These are phyloP conservation scores for Piromyces sp. DNA, from an alignment of 192 early-diverging fungal species.

Conservation along the genomic window DNA sequence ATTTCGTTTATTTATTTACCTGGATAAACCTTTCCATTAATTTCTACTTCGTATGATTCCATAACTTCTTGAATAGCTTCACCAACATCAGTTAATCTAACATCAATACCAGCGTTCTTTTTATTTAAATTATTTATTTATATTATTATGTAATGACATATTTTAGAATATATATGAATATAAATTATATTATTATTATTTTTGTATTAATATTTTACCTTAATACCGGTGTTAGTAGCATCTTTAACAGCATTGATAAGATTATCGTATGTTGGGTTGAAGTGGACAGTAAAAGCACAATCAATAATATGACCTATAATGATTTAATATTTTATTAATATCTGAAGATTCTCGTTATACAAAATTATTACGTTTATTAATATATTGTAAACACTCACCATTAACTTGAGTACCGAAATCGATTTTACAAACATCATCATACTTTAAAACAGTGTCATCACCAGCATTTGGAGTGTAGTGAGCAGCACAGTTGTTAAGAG, in stretches of 20 bases:
- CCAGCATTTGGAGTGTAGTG: conserved; percentile 97
- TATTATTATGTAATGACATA: no score
- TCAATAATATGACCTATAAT: conserved; percentile 75
- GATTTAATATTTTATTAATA: no score
- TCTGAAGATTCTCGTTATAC: no score
- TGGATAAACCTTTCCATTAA: conserved; percentile 80
- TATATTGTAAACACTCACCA: conserved; percentile 23
- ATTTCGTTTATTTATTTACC: no score
- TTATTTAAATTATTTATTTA: not conserved
- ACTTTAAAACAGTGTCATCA: conserved; percentile 68
- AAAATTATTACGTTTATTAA: no score
- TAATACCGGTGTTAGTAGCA: conserved; percentile 88
- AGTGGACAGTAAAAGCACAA: conserved; percentile 81
- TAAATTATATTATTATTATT: no score
- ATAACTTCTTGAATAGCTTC: conserved; percentile 93
- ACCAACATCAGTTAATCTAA: conserved; percentile 82
- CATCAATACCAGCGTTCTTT: conserved; percentile 79
- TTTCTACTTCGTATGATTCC: conserved; percentile 91
- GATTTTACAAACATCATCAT: conserved; percentile 90
- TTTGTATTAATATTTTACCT: conserved; percentile 4
- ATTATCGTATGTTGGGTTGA: conserved; percentile 75
- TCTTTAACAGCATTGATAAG: conserved; percentile 79
- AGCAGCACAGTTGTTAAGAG: conserved; percentile 86
- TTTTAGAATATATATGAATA: no score
- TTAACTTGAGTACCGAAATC: conserved; percentile 91